Conservation (phyloP, 2,329 filamentous ascomycete genomes). For the Alternaria infectoria region DNA sequence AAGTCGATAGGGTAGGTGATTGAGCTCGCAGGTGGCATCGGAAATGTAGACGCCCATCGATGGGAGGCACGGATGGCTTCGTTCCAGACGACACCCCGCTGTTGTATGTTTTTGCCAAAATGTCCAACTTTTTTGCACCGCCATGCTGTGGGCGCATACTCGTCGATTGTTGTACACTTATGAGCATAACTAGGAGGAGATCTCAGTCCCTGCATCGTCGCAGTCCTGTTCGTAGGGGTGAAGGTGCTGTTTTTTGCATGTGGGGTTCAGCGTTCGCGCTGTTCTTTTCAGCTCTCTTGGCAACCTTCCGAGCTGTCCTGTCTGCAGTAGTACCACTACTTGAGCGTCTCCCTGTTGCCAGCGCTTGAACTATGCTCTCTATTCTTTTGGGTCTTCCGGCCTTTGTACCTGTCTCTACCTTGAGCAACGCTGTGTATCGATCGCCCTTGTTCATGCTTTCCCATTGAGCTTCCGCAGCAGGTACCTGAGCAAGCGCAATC, state of each 20-base stretch:
- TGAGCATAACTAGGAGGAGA: neutral
- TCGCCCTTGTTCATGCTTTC: constrained; percentile 54
- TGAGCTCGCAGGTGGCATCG: too few species aligned
- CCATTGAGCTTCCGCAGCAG: constrained; percentile 50
- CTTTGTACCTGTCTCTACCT: constrained; percentile 52
- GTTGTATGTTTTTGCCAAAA: neutral
- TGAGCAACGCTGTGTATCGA: constrained; percentile 56
- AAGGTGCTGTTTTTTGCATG: neutral
- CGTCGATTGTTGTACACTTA: neutral
- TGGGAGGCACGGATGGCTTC: too few species aligned
- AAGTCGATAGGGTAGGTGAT: too few species aligned
- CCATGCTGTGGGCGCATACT: neutral
- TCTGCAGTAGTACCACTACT: neutral
- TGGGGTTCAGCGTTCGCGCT: neutral
- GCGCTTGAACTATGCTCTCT: constrained; percentile 47
- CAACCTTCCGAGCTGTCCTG: neutral
- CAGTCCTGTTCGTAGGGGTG: neutral
- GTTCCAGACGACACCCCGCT: neutral
- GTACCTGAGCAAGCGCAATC: constrained; percentile 49
- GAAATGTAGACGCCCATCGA: too few species aligned
- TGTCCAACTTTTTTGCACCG: neutral
- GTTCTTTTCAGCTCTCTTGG: neutral
- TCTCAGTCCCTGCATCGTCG: neutral
- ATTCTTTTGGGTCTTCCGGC: constrained; percentile 48
- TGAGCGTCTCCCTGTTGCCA: constrained; percentile 8